phyloP scores from a whole-genome alignment of 2,329 filamentous ascomycete genomes.

The Scopulariopsis brevicaulis region DNA sequence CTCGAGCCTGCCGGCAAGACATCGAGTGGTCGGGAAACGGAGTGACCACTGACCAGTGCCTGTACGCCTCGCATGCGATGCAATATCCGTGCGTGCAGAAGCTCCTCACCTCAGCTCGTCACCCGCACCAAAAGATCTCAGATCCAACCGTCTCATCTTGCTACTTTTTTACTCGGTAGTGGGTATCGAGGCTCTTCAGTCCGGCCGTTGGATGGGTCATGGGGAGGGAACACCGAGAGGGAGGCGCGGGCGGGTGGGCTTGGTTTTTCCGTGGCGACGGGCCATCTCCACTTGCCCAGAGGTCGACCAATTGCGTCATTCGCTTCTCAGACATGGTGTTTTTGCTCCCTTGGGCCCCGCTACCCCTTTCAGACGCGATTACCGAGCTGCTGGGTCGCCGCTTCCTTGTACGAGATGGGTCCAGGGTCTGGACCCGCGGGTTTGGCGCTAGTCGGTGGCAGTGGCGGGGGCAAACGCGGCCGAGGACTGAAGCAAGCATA shows the following conservation, averaged over 20 bases:
- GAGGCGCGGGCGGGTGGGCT: neutral
- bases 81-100: neutral
- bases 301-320: neutral
- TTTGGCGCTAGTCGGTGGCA: neutral
- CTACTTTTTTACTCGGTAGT: neutral
- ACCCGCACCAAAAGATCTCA: neutral
- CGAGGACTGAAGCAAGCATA: too few species aligned
- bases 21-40: neutral
- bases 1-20: neutral
- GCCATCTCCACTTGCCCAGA: neutral
- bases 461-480: neutral
- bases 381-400: neutral
- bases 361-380: neutral
- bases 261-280: neutral
- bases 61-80: neutral
- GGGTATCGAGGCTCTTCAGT: neutral
- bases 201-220: neutral
- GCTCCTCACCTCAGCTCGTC: neutral
- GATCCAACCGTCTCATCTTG: neutral
- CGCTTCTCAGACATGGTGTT: neutral
- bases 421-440: neutral
- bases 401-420: neutral
- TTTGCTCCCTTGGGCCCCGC: neutral
- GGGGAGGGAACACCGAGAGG: neutral
- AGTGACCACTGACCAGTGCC: too few species aligned